Conservation (phyloP, 352 stramenopile species). For the Blastocystis sp. region DNA sequence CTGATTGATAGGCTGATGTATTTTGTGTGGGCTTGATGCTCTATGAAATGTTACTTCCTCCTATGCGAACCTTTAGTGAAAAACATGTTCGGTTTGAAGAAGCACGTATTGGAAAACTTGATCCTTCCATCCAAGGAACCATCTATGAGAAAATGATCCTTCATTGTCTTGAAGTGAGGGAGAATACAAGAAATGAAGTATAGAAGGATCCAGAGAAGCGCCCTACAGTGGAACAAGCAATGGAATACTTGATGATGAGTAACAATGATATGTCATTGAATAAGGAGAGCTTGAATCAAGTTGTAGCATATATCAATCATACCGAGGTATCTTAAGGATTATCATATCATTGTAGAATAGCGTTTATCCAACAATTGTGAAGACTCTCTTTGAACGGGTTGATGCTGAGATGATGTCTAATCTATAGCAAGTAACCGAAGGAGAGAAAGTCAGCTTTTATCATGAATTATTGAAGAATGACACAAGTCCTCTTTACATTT, state of each 20-base stretch:
- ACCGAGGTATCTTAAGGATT: neutral
- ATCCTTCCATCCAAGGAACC: neutral
- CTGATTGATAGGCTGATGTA: conserved; percentile 69
- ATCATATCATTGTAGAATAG: neutral
- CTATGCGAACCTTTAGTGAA: neutral
- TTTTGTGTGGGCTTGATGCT: conserved; percentile 85
- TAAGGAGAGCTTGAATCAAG: neutral
- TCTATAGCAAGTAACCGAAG: neutral
- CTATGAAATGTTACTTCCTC: conserved; percentile 81
- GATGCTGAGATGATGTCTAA: neutral
- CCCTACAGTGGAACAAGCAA: neutral
- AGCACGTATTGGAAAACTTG: conserved; percentile 1
- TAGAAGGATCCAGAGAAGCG: conserved; percentile 22
- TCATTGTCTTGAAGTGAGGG: neutral
- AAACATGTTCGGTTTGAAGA: neutral
- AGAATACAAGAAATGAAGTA: neutral
- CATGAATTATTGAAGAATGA: neutral
- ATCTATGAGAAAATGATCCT: conserved; percentile 28
- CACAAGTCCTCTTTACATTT: neutral
- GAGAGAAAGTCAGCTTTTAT: neutral
- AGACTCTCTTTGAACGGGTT: neutral
- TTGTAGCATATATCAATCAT: neutral
- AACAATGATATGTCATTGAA: neutral
- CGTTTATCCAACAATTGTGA: neutral
- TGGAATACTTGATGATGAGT: conserved; percentile 8